A percentile compares a stretch with the other conserved stretches of the same genome.
Conservation (phyloP, 164 flowering plant species). For the Piper longum region DNA sequence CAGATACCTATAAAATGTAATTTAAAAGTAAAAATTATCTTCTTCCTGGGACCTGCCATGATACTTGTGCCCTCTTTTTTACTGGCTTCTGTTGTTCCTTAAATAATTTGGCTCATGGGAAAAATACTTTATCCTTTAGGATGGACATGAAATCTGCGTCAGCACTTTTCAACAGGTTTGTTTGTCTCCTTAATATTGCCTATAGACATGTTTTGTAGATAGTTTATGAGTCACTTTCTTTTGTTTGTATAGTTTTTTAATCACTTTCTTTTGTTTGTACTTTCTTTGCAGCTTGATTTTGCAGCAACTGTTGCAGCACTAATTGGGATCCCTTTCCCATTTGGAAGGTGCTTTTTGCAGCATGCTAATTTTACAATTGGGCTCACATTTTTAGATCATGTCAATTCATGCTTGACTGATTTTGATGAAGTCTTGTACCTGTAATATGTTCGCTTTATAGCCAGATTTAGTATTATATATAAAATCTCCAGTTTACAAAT, state of each 20-base stretch:
- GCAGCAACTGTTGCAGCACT: conserved; percentile 78
- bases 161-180: conserved; percentile 79
- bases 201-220: no score
- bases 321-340: conserved; percentile 92
- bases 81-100: background rate
- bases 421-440: background rate
- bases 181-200: background rate
- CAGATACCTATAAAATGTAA: no score
- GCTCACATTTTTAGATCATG: background rate
- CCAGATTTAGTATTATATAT: no score
- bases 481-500: no score
- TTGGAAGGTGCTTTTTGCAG: conserved; percentile 78
- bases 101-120: background rate
- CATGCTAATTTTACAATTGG: conserved; percentile 21
- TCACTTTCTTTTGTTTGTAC: background rate
- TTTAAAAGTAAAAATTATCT: no score
- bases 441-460: background rate
- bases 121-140: conserved; percentile 28
- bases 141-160: conserved; percentile 36
- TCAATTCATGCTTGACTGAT: background rate
- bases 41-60: no score
- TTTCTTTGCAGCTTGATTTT: conserved; percentile 82
- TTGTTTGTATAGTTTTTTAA: no score
- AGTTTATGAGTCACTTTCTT: background rate
- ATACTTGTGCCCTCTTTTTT: background rate